Base-by-base conservation (phyloP, 257 asterid genomes). In the Mitragyna speciosa region DNA sequence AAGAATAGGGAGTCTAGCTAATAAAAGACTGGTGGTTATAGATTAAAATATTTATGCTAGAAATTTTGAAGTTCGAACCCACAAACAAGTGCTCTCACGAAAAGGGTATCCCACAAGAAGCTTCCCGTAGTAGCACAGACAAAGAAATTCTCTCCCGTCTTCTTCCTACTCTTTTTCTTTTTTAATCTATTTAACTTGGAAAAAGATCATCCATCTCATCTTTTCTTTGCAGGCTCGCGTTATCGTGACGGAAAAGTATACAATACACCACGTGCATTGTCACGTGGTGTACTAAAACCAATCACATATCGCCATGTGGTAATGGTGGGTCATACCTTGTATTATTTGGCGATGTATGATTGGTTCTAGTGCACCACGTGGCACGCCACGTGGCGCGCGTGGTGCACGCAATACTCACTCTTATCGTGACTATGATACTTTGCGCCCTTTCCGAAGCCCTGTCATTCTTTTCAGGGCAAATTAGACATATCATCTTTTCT, bases 361-460 rank as follows among this genome's bases (percentile, higher is more conserved):
- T n/a, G n/a, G n/a, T n/a, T n/a, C n/a, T n/a, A n/a, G n/a, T n/a
- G n/a, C n/a, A n/a, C n/a, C n/a, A n/a, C n/a, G n/a, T n/a, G n/a
- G n/a, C n/a, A n/a, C n/a, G n/a, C n/a, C n/a, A n/a, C n/a, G n/a
- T n/a, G n/a, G n/a, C n/a, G n/a, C n/a, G n/a, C n/a, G n/a, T n/a
- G n/a, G n/a, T n/a, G n/a, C n/a, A n/a, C n/a, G n/a, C n/a, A n/a
- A n/a, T n/a, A n/a, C n/a, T n/a, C n/a, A n/a, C n/a, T n/a, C n/a
- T 9, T 15, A 39, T 26, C 67, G 41, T 70, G 73, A 80, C 82
- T 71, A 39, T 76, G 77, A 72, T 72, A 81, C 82, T 78, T 86
- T 81, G 82, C 85, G 73, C 90, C 77, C 51, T 77, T 88, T 83
- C 92, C 92, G 78, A 91, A 76, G 86, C 85, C n/a, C 74, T 68